Evolutionary conservation across 352 stramenopile species (phyloP), one percentile per base, ranked within the genome.

Genomic region (Phytophthora pinifolia): DNA sequence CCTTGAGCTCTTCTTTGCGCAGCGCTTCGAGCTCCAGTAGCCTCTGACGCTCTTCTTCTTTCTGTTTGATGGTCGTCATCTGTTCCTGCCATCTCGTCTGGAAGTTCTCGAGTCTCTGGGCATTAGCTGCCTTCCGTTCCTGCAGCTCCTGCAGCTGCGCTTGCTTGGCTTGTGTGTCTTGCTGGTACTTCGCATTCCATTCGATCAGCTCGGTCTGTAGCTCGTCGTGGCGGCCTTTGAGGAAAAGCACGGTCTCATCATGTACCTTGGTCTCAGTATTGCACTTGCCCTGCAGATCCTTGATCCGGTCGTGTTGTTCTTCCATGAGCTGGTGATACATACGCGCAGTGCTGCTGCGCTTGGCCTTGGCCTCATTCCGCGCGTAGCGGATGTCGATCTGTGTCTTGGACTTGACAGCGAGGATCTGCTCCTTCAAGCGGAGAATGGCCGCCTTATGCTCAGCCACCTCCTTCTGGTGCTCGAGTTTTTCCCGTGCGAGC

Each of bases 261-360:
- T 94, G 81, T 13, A 94, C 86, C 13, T 79, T 74, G 4, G 59
- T 76, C 65, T 94, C 88, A 4, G 70, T 80, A 7, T 66, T 39
- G 54, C 78, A 87, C 25, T 88, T 85, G 1, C 42, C 57, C 47
- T 92, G 66, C 4, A 92, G 54, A 43, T 83, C 67, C 32, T 81
- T 76, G 36, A 89, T 92, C 6, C 76, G 83, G 15, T 79, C 74
- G 20, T 86, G 64, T 54, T 94, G 74, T 43, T 91, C 81, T 34
- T 89, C 68, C 20, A 93, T 72, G n/a, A 92, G 66, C 54, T 96
- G 78, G 29, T 83, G 77, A 54, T 94, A 92, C 65, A 89, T 78
- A 2, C 87, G 68, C 6, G 80, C 67, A 0, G 79, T 94, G 35
- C 76, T 92, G 34, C 74, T 79, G n/a, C 79, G 74, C 59, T 95